These are phyloP conservation scores for Beauveria rudraprayagi DNA, from an alignment of 2,329 filamentous ascomycete species.

Conservation along the genomic window DNA sequence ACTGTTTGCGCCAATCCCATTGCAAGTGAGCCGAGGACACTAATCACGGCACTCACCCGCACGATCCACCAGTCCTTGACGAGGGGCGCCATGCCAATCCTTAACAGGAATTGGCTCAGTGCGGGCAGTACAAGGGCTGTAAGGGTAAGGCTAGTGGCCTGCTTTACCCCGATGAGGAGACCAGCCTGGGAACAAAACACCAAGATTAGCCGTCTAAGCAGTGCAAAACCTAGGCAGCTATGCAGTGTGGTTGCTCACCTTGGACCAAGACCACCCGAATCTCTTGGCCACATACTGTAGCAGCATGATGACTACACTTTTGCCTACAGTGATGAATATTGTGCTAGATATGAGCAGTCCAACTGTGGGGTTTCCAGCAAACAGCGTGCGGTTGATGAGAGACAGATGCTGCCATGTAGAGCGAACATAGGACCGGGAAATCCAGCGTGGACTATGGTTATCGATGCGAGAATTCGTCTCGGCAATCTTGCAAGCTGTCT, in stretches of 20 bases:
- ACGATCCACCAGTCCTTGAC: slow-evolving; percentile 9
- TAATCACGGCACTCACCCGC: not conserved
- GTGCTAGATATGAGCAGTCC: not conserved
- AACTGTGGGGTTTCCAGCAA: not conserved
- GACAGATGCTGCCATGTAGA: not conserved
- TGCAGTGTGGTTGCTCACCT: not conserved
- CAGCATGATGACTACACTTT: not conserved
- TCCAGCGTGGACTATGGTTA: not conserved
- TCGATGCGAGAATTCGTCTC: not conserved
- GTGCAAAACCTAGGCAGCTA: not conserved
- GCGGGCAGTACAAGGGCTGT: not conserved
- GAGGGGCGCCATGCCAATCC: not conserved
- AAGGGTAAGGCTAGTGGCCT: not conserved
- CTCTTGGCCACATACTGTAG: slow-evolving; percentile 10
- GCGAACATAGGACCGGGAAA: not conserved
- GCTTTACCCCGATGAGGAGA: not conserved
- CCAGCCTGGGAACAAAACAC: not conserved
- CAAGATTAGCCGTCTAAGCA: not conserved
- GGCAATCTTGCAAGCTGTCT: slow-evolving; percentile 2
- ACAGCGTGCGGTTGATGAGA: not conserved
- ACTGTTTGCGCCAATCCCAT: not conserved
- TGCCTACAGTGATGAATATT: not conserved
- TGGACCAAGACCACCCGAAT: slow-evolving; percentile 11
- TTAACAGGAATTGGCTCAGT: not conserved
- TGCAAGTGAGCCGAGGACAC: not conserved